These are phyloP conservation scores for Leishmania braziliensis DNA, from an alignment of 208 protist genomes.

Conservation along the genomic window DNA sequence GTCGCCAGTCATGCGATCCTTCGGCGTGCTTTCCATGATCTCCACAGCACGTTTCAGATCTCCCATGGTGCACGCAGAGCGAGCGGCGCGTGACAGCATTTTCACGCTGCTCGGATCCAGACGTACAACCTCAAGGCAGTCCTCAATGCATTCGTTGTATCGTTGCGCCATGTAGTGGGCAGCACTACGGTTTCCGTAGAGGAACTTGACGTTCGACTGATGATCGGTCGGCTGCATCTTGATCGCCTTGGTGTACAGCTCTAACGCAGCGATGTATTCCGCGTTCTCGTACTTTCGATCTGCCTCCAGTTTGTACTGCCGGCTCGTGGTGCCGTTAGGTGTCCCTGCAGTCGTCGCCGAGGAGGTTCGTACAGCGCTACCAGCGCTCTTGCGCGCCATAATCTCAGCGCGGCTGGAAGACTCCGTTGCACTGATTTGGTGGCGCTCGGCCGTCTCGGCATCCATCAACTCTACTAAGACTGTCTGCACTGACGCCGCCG, in stretches of 20 bases:
- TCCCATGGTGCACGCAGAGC: constrained; percentile 78
- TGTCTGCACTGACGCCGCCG: not conserved
- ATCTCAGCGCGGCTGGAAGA: not conserved
- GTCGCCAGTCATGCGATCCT: constrained; percentile 34
- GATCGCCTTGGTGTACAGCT: constrained; percentile 89
- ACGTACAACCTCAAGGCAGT: constrained; percentile 79
- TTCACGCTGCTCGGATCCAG: constrained; percentile 75
- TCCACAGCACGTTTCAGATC: constrained; percentile 67
- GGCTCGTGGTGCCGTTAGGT: constrained; percentile 36
- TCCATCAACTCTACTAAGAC: constrained; percentile 31
- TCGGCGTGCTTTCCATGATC: constrained; percentile 60
- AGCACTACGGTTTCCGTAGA: constrained; percentile 90
- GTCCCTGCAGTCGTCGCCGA: not conserved
- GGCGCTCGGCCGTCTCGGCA: constrained; percentile 44
- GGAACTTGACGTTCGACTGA: constrained; percentile 51
- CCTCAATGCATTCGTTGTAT: constrained; percentile 78
- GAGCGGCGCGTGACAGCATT: constrained; percentile 76
- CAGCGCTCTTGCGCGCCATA: constrained; percentile 1
- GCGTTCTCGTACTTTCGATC: constrained; percentile 85
- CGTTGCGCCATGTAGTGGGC: constrained; percentile 88
- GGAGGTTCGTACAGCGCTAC: not conserved
- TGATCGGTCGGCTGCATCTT: constrained; percentile 62
- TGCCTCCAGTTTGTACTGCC: constrained; percentile 75
- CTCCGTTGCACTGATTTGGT: constrained; percentile 20
- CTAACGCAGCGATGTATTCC: constrained; percentile 81